A percentile compares a stretch with the other conserved stretches of the same genome.
phyloP scores from a whole-genome alignment of 2,329 filamentous ascomycete genomes.

The Harringtonia lauricola region DNA sequence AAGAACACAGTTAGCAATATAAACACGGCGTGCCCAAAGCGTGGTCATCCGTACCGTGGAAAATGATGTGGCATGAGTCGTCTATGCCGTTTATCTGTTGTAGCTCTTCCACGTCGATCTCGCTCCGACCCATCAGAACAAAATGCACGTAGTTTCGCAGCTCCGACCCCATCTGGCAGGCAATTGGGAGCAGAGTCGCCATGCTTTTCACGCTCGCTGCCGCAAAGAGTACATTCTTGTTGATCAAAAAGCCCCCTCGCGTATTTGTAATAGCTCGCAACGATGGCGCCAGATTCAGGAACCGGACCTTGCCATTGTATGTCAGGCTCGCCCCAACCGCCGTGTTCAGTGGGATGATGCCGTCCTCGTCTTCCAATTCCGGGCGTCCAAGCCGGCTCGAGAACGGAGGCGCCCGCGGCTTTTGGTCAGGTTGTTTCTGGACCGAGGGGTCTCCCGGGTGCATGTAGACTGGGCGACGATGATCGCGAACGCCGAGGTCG shows the following conservation, averaged over 20 bases:
- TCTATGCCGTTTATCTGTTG: constrained; percentile 71
- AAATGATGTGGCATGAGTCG: constrained; percentile 52
- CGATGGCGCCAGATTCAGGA: constrained; percentile 51
- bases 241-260: constrained; percentile 36
- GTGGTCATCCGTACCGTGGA: constrained; percentile 32
- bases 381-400: not conserved
- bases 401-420: not conserved
- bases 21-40: no score
- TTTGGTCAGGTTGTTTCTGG: not conserved
- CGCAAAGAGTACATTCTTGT: constrained; percentile 69
- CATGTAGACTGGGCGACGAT: constrained; percentile 26
- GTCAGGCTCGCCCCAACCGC: constrained; percentile 23
- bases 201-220: constrained; percentile 65
- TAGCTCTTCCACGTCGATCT: constrained; percentile 58
- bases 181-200: constrained; percentile 63
- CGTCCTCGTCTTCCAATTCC: not conserved
- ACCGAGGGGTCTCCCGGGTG: constrained; percentile 8
- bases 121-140: constrained; percentile 62
- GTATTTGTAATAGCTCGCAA: constrained; percentile 49
- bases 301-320: constrained; percentile 62
- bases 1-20: constrained; percentile 3
- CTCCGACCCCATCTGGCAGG: constrained; percentile 72
- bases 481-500: constrained; percentile 25
- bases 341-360: not conserved
- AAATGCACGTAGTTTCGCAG: constrained; percentile 70